Evolutionary conservation across 1,139 yeast genomes (phyloP).

Genomic region (Arxiozyma slooffiae): DNA sequence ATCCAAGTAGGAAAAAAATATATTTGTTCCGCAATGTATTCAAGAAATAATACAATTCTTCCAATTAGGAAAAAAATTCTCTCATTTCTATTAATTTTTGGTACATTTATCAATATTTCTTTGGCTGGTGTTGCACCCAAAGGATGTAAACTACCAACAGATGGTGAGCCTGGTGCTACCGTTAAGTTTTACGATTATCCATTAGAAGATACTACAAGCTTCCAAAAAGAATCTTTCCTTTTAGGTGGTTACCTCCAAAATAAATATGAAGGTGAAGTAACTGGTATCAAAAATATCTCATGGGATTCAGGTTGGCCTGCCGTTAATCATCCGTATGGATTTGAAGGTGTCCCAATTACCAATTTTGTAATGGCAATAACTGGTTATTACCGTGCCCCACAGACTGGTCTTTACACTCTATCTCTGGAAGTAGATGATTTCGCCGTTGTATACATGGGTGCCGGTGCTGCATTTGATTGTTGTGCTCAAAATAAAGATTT

Average conservation of each 20-base stretch:
- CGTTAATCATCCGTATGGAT: too few species aligned
- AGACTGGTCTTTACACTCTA: not conserved
- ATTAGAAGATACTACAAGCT: not conserved
- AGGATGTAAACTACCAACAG: not conserved
- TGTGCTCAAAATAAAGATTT: not conserved
- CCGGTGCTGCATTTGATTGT: conserved; percentile 1
- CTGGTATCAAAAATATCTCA: too few species aligned
- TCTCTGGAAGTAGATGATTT: not conserved
- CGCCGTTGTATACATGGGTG: not conserved
- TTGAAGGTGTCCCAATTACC: too few species aligned
- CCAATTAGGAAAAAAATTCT: too few species aligned
- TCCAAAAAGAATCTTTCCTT: too few species aligned
- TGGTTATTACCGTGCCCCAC: conserved; percentile 1
- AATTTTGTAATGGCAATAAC: not conserved
- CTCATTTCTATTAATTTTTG: not conserved
- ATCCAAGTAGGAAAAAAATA: too few species aligned
- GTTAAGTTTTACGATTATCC: not conserved
- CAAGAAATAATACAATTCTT: too few species aligned
- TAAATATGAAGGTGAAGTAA: too few species aligned
- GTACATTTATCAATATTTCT: too few species aligned
- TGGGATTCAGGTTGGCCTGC: too few species aligned
- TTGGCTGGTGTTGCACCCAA: not conserved
- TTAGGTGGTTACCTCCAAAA: not conserved
- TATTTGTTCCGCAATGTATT: too few species aligned
- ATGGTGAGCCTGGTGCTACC: not conserved